Conservation (phyloP, 192 early-diverging fungal genomes). For the Coemansia sp. region DNA sequence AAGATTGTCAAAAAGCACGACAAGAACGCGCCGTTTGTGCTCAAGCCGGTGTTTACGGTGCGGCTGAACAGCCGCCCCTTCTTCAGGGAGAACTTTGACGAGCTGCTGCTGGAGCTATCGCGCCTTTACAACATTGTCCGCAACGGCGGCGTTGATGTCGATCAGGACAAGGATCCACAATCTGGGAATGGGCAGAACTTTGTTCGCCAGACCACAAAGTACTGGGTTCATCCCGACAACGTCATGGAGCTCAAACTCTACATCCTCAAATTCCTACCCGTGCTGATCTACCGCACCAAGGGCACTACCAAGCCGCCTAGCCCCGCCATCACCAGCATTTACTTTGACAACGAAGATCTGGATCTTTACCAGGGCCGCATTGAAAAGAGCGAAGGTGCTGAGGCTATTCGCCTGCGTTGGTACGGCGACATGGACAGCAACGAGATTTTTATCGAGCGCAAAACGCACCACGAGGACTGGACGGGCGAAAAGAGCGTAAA, state of each 20-base stretch:
- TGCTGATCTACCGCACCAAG: constrained; percentile 82
- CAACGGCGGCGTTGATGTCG: constrained; percentile 64
- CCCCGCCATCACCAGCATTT: constrained; percentile 89
- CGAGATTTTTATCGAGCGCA: constrained; percentile 96
- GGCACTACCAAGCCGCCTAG: constrained; percentile 66
- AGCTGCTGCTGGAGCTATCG: constrained; percentile 80
- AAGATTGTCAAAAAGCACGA: constrained; percentile 99
- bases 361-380: constrained; percentile 86
- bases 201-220: constrained; percentile 85
- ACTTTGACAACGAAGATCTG: constrained; percentile 87
- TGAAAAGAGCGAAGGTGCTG: constrained; percentile 84
- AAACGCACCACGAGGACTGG: constrained; percentile 93
- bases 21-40: constrained; percentile 82
- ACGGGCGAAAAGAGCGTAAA: constrained; percentile 89
- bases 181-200: constrained; percentile 60
- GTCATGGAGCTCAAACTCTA: constrained; percentile 90
- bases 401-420: constrained; percentile 90
- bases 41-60: constrained; percentile 77
- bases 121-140: constrained; percentile 74
- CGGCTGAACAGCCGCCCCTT: constrained; percentile 81
- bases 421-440: constrained; percentile 84
- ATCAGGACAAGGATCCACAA: constrained; percentile 47
- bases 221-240: constrained; percentile 96
- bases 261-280: constrained; percentile 87
- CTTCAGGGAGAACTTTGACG: constrained; percentile 83